These are phyloP conservation scores for Mortierella sp. DNA, from an alignment of 371 early-diverging fungal species.

Conservation along the genomic window DNA sequence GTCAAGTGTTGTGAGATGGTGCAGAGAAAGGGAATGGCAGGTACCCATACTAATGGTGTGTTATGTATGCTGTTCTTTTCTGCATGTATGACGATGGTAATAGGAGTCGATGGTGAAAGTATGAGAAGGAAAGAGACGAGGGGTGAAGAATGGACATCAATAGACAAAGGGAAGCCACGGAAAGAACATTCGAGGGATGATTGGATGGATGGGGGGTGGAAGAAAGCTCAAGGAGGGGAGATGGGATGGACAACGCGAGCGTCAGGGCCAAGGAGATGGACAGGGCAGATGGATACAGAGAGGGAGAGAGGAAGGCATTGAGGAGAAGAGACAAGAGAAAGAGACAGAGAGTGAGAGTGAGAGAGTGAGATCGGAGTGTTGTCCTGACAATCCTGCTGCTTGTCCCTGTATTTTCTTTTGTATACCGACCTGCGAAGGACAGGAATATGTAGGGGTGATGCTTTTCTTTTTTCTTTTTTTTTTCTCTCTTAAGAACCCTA, in stretches of 20 bases:
- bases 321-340: neutral
- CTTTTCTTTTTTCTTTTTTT: neutral
- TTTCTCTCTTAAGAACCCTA: neutral
- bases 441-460: conserved; percentile 3
- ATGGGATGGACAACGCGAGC: conserved; percentile 7
- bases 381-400: neutral
- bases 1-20: neutral
- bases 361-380: neutral
- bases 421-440: neutral
- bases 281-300: neutral
- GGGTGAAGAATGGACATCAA: neutral
- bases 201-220: neutral
- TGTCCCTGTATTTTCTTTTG: neutral
- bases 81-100: neutral
- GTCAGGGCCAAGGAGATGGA: neutral
- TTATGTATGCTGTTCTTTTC: neutral
- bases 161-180: neutral
- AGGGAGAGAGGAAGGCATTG: conserved; percentile 7
- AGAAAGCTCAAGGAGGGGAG: neutral
- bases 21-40: neutral
- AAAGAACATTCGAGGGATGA: neutral
- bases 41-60: neutral
- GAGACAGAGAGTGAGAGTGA: neutral
- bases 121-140: neutral
- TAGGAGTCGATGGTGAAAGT: neutral